Percentiles rank a stretch among this genome's conserved stretches.
Conservation (phyloP, 2,329 filamentous ascomycete genomes). For the Hymenoscyphus fructigenus region DNA sequence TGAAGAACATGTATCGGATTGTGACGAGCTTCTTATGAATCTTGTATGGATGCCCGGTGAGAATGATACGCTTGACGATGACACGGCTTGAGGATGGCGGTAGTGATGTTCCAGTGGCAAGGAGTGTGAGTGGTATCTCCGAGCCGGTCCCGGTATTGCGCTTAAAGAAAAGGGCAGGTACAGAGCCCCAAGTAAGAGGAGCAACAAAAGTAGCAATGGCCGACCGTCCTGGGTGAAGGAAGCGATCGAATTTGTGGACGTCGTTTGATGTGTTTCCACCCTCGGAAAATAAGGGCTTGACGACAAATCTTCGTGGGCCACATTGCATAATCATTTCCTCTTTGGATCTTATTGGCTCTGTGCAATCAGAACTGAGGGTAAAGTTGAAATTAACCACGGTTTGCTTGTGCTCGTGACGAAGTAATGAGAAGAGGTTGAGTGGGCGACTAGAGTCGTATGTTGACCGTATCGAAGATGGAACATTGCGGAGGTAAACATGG, state of each 20-base stretch:
- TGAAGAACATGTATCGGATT: conserved; percentile 99
- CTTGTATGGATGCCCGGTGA: conserved; percentile 96
- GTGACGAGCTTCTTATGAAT: conserved; percentile 98
- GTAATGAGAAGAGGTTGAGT: conserved; percentile 76
- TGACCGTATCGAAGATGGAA: conserved; percentile 53
- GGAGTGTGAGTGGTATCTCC: conserved; percentile 61
- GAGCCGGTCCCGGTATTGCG: conserved; percentile 47
- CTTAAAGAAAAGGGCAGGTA: conserved; percentile 88
- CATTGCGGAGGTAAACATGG: conserved; percentile 68
- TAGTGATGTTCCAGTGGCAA: conserved; percentile 84
- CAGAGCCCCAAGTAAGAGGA: conserved; percentile 88
- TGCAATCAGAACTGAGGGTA: conserved; percentile 75
- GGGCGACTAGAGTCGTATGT: conserved; percentile 57
- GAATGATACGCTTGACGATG: conserved; percentile 87
- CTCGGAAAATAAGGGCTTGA: conserved; percentile 89
- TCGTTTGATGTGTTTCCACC: conserved; percentile 91
- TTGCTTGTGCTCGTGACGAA: conserved; percentile 93
- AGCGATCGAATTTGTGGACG: conserved; percentile 95
- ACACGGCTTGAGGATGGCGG: conserved; percentile 75
- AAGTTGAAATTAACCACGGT: conserved; percentile 88
- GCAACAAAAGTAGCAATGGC: conserved; percentile 88
- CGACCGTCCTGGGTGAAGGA: conserved; percentile 84
- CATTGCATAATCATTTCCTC: conserved; percentile 89
- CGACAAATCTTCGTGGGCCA: conserved; percentile 79
- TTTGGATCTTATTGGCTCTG: conserved; percentile 82